Evolutionary conservation across 116 monocot species (phyloP), one percentile per base, ranked within the genome.

Genomic region (Phalaenopsis hybrid): DNA sequence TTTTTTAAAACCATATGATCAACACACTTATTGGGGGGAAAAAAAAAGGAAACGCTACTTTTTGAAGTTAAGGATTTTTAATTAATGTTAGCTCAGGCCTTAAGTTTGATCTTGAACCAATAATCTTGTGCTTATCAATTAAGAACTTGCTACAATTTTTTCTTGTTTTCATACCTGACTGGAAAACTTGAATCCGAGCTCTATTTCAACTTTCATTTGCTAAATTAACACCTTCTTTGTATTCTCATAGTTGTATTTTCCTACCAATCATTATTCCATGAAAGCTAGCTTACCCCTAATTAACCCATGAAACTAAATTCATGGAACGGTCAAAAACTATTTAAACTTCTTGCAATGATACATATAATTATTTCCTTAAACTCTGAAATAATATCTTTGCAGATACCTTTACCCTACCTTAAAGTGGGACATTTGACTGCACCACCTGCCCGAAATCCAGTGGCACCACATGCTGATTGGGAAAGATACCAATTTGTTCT

Each of bases 381-480:
- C 50, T 25, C 8, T 65, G 34, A 55, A 67, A 33, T 78, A 4
- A 78, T 57, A 13, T 33, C 5, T 82, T 77, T 63, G 79, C 95
- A 98, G 97, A 80, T 98, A 76, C 97, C 97, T 72, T 83, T 98
- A 81, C 97, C 97, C 43, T 98, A 91, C 82, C 89, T 98, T 78
- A 98, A 98, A 84, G 90, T 92, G 46, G 95, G 97, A 23, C 88
- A 93, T 74, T 88, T 98, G 85, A 90, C 78, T 75, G 91, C 95
- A 75, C 90, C 95, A 76, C 90, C 97, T 76, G 87, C 89, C 61
- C 85, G 83, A 45, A 85, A 85, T 41, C 86, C 89, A 79, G 37
- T 94, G 87, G 88, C 97, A 61, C 95, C 97, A 69, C 97, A 98
- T 86, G 84, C 82, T 78, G 95, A 94, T 83, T 98, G 97, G 95